Conservation (phyloP, 1,139 yeast genomes). For the Suhomyces ambrosiae region DNA sequence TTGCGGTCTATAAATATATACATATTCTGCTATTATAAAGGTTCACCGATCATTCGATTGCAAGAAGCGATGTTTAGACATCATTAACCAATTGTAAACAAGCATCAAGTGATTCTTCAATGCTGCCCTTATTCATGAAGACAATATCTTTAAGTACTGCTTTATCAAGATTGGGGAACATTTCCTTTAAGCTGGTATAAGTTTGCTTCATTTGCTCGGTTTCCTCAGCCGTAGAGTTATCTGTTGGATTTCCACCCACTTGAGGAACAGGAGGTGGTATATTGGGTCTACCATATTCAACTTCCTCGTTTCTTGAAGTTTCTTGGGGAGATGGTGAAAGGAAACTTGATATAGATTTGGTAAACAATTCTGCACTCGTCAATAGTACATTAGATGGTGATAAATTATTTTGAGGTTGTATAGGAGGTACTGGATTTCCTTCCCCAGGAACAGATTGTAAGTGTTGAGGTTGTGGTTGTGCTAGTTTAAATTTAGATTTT, state of each 20-base stretch:
- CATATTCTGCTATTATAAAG: too few species aligned
- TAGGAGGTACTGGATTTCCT: background rate
- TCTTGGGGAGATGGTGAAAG: constrained; percentile 46
- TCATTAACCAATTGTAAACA: constrained; percentile 39
- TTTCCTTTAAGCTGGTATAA: constrained; percentile 54
- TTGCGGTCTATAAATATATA: background rate
- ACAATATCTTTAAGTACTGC: constrained; percentile 73
- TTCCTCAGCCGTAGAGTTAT: constrained; percentile 3
- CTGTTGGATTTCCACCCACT: constrained; percentile 7
- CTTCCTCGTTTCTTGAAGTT: constrained; percentile 8
- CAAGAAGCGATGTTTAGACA: constrained; percentile 3
- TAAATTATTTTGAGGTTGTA: constrained; percentile 22
- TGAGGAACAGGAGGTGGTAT: too few species aligned
- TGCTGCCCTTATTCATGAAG: constrained; percentile 63
- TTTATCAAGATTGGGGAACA: constrained; percentile 76
- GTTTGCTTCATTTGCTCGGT: constrained; percentile 24
- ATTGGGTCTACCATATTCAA: constrained; percentile 2
- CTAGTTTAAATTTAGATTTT: constrained; percentile 14
- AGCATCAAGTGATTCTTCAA: constrained; percentile 78
- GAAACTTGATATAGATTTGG: constrained; percentile 49
- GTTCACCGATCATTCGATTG: too few species aligned
- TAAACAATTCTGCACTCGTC: constrained; percentile 56
- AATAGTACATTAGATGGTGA: constrained; percentile 54
- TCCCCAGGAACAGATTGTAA: background rate
- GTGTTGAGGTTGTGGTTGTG: constrained; percentile 27